A percentile compares a stretch with the other conserved stretches of the same genome.
phyloP scores from a whole-genome alignment of 306 rosid species.

The Citrullus mucosospermus region DNA sequence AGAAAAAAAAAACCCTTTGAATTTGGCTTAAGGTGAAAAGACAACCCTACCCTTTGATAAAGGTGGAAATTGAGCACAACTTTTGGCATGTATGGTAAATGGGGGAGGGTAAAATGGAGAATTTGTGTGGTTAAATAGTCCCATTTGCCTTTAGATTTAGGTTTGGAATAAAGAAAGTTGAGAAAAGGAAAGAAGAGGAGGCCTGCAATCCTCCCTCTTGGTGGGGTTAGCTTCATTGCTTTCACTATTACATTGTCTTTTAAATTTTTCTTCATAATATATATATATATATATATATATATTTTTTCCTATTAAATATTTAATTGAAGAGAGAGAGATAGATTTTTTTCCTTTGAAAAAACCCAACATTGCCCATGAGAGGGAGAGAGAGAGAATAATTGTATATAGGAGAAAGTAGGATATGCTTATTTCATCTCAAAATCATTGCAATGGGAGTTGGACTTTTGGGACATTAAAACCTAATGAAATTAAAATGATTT shows the following conservation, averaged over 20 bases:
- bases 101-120: conserved; percentile 29
- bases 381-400: background rate
- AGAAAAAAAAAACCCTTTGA: background rate
- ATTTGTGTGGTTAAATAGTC: conserved; percentile 9
- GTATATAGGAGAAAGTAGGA: background rate
- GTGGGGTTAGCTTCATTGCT: conserved; percentile 59
- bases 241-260: conserved; percentile 28
- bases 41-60: conserved; percentile 22
- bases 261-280: background rate
- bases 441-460: conserved; percentile 5
- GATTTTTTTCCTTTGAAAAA: no score
- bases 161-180: conserved; percentile 67
- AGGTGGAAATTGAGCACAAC: background rate
- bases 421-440: conserved; percentile 1
- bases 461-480: background rate
- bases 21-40: background rate
- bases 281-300: background rate
- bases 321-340: conserved; percentile 3
- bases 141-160: conserved; percentile 45
- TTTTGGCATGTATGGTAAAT: background rate
- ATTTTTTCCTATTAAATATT: background rate
- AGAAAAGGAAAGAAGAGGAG: conserved; percentile 15
- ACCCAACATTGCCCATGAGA: conserved; percentile 16
- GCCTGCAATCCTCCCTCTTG: conserved; percentile 36
- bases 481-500: background rate